Conservation (phyloP, 495 filamentous ascomycete genomes). For the Penicillium ochrochloron region DNA sequence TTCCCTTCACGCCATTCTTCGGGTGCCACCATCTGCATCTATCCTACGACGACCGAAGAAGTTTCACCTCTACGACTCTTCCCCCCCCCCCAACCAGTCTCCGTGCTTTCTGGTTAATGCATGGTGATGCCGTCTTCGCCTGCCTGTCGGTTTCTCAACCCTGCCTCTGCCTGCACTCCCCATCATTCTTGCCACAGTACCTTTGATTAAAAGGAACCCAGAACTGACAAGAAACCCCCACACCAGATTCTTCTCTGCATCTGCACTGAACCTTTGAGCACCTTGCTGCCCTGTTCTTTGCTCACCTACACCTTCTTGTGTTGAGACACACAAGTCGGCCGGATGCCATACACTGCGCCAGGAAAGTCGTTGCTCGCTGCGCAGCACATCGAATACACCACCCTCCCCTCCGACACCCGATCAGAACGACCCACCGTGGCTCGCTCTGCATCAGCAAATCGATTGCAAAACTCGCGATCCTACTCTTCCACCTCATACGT, state of each 20-base stretch:
- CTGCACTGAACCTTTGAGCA: conserved; percentile 17
- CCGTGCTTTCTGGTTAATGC: conserved; percentile 27
- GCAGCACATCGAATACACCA: conserved; percentile 65
- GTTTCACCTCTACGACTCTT: conserved; percentile 9
- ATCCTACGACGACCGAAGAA: conserved; percentile 14
- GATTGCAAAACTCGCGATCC: conserved; percentile 69
- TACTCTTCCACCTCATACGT: conserved; percentile 78
- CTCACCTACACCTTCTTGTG: conserved; percentile 35
- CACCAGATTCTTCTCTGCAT: conserved; percentile 9
- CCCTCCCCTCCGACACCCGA: conserved; percentile 59
- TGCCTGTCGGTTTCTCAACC: conserved; percentile 18
- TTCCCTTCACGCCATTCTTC: conserved; percentile 26
- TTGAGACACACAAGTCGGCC: conserved; percentile 52
- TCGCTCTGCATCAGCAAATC: conserved; percentile 40
- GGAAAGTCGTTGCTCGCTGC: conserved; percentile 78
- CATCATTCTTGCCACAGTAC: conserved; percentile 19
- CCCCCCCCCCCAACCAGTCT: conserved; percentile 14
- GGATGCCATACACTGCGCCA: conserved; percentile 95
- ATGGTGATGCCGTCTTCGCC: conserved; percentile 25
- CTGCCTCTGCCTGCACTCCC: not conserved
- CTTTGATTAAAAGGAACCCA: conserved; percentile 15
- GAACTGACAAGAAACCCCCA: conserved; percentile 20
- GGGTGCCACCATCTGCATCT: conserved; percentile 29
- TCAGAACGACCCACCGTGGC: conserved; percentile 42
- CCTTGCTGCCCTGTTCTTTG: conserved; percentile 2